Evolutionary conservation across 2,329 filamentous ascomycete genomes (phyloP), one percentile per base, ranked within the genome.

Genomic region (Bretziella fagacearum): DNA sequence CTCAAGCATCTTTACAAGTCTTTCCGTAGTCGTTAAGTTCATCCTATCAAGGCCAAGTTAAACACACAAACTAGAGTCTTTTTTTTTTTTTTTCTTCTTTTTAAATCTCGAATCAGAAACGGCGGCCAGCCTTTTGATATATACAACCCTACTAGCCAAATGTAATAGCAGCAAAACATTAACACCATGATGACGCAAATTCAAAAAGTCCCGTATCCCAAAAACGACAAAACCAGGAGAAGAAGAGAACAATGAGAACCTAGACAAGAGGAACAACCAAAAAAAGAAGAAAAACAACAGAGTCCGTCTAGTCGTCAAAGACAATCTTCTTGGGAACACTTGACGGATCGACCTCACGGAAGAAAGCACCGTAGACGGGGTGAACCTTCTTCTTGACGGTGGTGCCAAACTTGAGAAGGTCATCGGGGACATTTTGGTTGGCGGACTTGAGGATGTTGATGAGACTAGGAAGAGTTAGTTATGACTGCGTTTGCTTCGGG

Each of bases 301-400:
- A 13, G 30, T 15, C n/a, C 26, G 30, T 33, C 23, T 54, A 51
- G 41, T 53, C 47, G 29, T 53, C 85, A 66, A 95, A 95, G 40
- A 77, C 87, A 60, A 95, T 93, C 70, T 94, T 95, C 49, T 81
- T 91, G 23, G 84, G 79, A 62, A 83, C 80, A 65, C 89, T 81
- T 60, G 74, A 84, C 62, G 79, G 79, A 56, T 84, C 82, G 6
- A 84, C 78, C 56, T 95, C 85, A 65, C 91, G 94, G 71, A 83
- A 94, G 61, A 96, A 96, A 26, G 86, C 85, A 49, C 91, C 91
- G 59, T 96, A 98, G 41, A 84, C 82, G 58, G 86, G 83, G 65
- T 98, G 91, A 42, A 79, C 75, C 85, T 96, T 96, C 77, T 93
- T 95, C 77, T 96, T 98, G 45, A 98, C 91, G 1, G 89, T 96